Conservation (phyloP, 805 yeast species). For the Pichia membranifaciens region DNA sequence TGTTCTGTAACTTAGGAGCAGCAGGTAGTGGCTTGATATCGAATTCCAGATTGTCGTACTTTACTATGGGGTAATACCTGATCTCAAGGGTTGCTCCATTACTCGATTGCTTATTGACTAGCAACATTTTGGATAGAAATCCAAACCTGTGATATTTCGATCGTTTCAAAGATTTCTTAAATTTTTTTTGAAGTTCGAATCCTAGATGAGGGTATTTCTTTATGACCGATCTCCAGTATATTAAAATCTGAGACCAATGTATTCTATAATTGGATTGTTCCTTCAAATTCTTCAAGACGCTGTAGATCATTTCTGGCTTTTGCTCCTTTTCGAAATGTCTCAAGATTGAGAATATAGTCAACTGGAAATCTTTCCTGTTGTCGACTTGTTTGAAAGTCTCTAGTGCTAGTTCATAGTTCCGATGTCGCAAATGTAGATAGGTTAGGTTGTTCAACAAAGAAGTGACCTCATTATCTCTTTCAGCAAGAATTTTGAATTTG, state of each 20-base stretch:
- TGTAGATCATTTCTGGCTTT: slow-evolving; percentile 20
- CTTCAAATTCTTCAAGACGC: slow-evolving; percentile 24
- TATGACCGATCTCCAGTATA: slow-evolving; percentile 20
- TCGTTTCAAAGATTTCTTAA: slow-evolving; percentile 11
- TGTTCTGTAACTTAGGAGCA: slow-evolving; percentile 16
- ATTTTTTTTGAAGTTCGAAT: slow-evolving; percentile 15
- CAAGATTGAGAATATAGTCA: slow-evolving; percentile 15
- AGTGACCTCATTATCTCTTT: slow-evolving; percentile 9
- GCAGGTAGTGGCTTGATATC: slow-evolving; percentile 10
- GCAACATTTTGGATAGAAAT: slow-evolving; percentile 10
- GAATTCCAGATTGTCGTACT: slow-evolving; percentile 5
- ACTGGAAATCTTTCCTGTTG: slow-evolving; percentile 8
- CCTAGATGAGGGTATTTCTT: slow-evolving; percentile 20
- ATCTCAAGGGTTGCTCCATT: background rate
- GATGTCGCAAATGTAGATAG: slow-evolving; percentile 18
- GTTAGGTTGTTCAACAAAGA: slow-evolving; percentile 15
- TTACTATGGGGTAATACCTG: slow-evolving; percentile 12
- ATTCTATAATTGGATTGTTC: slow-evolving; percentile 19
- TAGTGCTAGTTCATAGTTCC: slow-evolving; percentile 12
- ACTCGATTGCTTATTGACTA: slow-evolving; percentile 4
- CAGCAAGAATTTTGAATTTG: slow-evolving; percentile 13
- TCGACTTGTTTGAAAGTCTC: slow-evolving; percentile 7
- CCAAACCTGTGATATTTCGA: slow-evolving; percentile 8
- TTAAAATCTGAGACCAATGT: slow-evolving; percentile 16
- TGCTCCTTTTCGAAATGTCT: slow-evolving; percentile 15